phyloP scores from a whole-genome alignment of 805 yeast genomes.

The Blastobotrys terrestris region DNA sequence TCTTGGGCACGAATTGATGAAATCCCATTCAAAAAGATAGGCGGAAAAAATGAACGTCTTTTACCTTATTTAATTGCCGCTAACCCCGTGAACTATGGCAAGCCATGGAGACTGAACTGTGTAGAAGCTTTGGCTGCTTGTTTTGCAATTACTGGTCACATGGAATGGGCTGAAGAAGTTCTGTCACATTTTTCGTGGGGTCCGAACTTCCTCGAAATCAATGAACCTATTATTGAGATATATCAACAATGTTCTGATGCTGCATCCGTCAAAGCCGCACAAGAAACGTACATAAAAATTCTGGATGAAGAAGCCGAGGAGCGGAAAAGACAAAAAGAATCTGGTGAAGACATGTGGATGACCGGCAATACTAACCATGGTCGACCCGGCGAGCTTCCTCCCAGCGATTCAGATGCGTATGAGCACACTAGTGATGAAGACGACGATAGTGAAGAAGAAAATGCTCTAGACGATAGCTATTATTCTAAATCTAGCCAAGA shows the following conservation, averaged over 20 bases:
- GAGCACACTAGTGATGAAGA: conserved; percentile 13
- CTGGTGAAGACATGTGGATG: conserved; percentile 63
- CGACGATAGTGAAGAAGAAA: conserved; percentile 4
- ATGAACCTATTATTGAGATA: conserved; percentile 65
- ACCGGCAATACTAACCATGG: conserved; percentile 70
- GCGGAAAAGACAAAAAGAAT: conserved; percentile 32
- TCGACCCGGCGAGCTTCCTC: conserved; percentile 24
- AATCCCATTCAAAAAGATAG: conserved; percentile 88
- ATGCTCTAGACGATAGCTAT: conserved; percentile 3
- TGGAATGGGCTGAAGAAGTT: conserved; percentile 79
- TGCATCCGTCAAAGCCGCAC: conserved; percentile 64
- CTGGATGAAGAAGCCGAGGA: conserved; percentile 40
- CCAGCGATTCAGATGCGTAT: conserved; percentile 21
- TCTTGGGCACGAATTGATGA: conserved; percentile 98
- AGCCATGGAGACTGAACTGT: conserved; percentile 93
- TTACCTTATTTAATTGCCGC: conserved; percentile 93
- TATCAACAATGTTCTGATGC: conserved; percentile 80
- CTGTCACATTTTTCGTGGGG: conserved; percentile 91
- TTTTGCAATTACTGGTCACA: conserved; percentile 85
- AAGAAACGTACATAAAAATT: conserved; percentile 64
- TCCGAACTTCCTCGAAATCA: conserved; percentile 73
- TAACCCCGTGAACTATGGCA: conserved; percentile 93
- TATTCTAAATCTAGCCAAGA: conserved; percentile 4
- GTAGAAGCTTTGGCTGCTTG: conserved; percentile 98
- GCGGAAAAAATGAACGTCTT: conserved; percentile 81